Conservation (phyloP, 306 rosid genomes). For the Begonia loranthoides region DNA sequence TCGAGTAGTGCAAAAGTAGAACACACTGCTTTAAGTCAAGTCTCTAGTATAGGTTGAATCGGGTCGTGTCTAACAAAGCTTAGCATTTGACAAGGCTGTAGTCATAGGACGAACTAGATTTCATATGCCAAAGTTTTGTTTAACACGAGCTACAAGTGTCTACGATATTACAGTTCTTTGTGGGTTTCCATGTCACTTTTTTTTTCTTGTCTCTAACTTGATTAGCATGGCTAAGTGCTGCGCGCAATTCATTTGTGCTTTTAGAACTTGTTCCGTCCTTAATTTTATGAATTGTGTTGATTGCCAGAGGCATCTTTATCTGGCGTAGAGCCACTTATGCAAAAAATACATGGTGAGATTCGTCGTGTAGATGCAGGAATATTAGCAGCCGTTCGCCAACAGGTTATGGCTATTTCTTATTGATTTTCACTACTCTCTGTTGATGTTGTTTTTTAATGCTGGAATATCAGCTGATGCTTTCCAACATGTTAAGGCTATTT, state of each 20-base stretch:
- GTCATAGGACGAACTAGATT: no score
- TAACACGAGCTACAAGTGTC: no score
- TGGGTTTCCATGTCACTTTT: no score
- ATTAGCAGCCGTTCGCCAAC: conserved; percentile 86
- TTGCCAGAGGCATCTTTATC: conserved; percentile 69
- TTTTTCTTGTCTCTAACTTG: no score
- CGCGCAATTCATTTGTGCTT: conserved; percentile 4
- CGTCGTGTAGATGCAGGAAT: conserved; percentile 89
- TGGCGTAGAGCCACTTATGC: conserved; percentile 97
- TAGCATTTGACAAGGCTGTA: no score
- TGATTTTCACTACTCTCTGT: neutral
- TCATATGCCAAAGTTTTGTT: no score
- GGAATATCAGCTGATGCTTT: conserved; percentile 85
- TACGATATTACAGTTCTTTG: no score
- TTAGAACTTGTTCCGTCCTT: neutral
- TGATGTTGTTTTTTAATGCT: conserved; percentile 21
- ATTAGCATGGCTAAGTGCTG: neutral
- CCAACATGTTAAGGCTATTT: conserved; percentile 49
- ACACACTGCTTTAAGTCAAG: no score
- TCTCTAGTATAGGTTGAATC: no score
- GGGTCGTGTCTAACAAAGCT: no score
- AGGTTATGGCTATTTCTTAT: conserved; percentile 30
- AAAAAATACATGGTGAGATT: conserved; percentile 88
- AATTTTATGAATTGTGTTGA: conserved; percentile 6
- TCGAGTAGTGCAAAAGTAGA: no score